Evolutionary conservation across 2,329 filamentous ascomycete genomes (phyloP), one percentile per base, ranked within the genome.

Genomic region (Metarhizium brunneum): DNA sequence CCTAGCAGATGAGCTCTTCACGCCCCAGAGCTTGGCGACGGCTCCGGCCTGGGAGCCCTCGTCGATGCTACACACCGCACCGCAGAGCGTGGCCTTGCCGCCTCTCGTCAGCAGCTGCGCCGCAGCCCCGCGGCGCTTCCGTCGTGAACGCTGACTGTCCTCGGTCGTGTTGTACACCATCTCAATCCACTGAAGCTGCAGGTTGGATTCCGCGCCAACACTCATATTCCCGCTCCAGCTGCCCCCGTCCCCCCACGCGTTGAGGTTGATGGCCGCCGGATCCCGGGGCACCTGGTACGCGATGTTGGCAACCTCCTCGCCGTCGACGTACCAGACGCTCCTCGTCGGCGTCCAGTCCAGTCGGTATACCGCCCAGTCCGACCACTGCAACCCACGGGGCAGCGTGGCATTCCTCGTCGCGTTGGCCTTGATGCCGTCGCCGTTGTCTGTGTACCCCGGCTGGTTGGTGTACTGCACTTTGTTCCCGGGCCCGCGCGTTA

Each of bases 141-240:
- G 6, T 6, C 20, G n/a, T 16, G 2, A 16, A 16, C 6, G 42
- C 42, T 7, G 8, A 16, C 14, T 48, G 45, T 49, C 53, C 11
- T 58, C 54, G 0, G 71, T 76, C 14, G 63, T 65, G 59, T 81
- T 80, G 62, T 79, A 85, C 25, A 81, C 73, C 67, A 85, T 73
- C 62, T 85, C 80, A 48, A 85, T 76, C 82, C 81, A 85, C 69
- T 83, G 78, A 18, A 86, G 74, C 62, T 85, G 79, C 62, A 85
- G 70, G 58, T 74, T 77, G 0, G 82, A 81, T 48, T 73, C 71
- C 11, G 69, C 71, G 3, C 72, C 70, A 5, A 73, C 63, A 5
- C 65, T 74, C 83, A 86, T 84, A 53, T 80, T 77, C 11, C 81
- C 82, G 48, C 76, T 77, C 82, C 81, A 85, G 50, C 69, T 68